Evolutionary conservation across 495 filamentous ascomycete species (phyloP), one percentile per base, ranked within the genome.

Genomic region (Pseudotulostoma volvatum): DNA sequence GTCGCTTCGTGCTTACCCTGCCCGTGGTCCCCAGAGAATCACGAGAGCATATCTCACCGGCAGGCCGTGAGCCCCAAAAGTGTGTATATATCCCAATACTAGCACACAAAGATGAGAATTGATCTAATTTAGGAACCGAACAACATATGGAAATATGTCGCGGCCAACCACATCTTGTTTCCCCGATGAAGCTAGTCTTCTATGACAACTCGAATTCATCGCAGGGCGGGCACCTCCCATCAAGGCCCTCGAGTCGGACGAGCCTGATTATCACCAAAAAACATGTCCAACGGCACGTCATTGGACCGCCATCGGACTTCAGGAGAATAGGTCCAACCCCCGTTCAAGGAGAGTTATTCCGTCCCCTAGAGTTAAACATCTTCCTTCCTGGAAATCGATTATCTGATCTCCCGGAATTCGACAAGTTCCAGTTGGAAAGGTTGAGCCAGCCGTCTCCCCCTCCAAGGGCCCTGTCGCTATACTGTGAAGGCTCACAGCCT

Each of bases 341-440:
- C 42, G 8, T 40, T 43, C 41, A 37, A 41, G 18, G 46, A 41
- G 11, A 35, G 18, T 44, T 44, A 11, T 84, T 84, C 54, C 68
- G 70, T 25, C 80, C 81, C 8, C 63, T 90, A 28, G 73, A 88
- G 56, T 64, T 92, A 36, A 84, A 71, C 57, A 81, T 92, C 41
- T 76, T 81, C 50, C 52, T 66, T 39, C 70, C 74, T 18, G 66
- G 74, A 18, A 73, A 77, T 49, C 69, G 67, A 33, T 62, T 92
- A 7, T 83, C 84, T 9, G 56, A 64, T 18, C 58, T 72, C 30
- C 67, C 66, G 20, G 49, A 50, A 7, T 72, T 72, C 40, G 56
- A 60, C 8, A 36, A 46, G 3, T 64, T 60, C 30, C 40, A 48
- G 7, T 13, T 57, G 1, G 47, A 54, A 5, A 50, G 53, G 0